Evolutionary conservation across 2,329 filamentous ascomycete genomes (phyloP), one percentile per base, ranked within the genome.

Genomic region (Mycosphaerella sp.): DNA sequence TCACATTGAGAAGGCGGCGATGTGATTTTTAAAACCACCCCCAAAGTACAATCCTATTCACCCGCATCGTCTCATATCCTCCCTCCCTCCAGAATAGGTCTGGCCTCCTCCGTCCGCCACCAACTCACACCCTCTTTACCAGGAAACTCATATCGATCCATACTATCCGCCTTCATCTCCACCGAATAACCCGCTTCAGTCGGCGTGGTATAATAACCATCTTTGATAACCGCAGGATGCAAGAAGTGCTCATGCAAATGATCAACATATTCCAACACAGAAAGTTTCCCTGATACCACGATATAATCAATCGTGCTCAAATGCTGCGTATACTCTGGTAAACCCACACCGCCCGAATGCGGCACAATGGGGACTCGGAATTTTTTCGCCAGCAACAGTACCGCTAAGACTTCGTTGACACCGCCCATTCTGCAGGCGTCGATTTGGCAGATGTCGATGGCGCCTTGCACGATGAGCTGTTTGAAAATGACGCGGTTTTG

Each of bases 401-500:
- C 89, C n/a, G 89, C 89, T 18, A 95, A 77, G 21, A 91, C 89
- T 72, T 95, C 89, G 71, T 95, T 95, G 41, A 95, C 87, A 56
- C 89, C 89, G 37, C 89, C 89, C 61, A 95, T 79, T 21, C 89
- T 84, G 75, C 89, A 95, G 2, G 89, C 89, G 63, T 95, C 89
- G 62, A 93, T 86, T 71, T 95, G 89, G 68, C 88, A 89, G 16
- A 95, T 82, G 64, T 93, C 89, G 62, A 95, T 87, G 54, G 89
- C 87, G 44, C 85, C 85, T 2, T 81, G 76, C 67, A 84, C 80
- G 45, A 95, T 79, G 54, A 95, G 80, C 72, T 95, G 89, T 78
- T 95, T 95, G 80, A 95, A 95, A 64, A 95, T 81, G 59, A 95
- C 87, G 35, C 89, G 83, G 75, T 95, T 95, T 75, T 95, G 89